Conservation (phyloP, 306 rosid genomes). For the Erythrophleum fordii region DNA sequence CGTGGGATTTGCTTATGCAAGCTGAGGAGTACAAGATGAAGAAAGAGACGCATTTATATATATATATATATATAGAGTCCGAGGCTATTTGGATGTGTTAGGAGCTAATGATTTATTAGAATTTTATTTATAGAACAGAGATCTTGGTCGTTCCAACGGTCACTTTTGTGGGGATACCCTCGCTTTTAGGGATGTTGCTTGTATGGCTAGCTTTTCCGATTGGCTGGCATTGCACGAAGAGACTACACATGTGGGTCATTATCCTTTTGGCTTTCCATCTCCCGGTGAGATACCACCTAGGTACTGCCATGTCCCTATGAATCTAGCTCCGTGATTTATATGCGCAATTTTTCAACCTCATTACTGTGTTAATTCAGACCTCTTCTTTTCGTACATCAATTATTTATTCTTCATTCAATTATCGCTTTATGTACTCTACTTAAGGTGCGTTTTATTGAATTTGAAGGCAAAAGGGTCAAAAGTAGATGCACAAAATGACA, state of each 20-base stretch:
- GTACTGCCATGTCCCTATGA: neutral
- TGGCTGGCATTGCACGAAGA: slow-evolving; percentile 24
- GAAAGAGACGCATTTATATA: neutral
- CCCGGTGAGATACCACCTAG: neutral
- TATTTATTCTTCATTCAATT: too few relatives aligned
- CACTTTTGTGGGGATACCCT: slow-evolving; percentile 31
- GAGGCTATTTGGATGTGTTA: neutral
- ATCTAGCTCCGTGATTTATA: neutral
- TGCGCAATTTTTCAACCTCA: neutral
- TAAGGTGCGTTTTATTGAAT: neutral
- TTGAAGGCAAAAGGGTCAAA: neutral
- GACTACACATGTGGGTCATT: neutral
- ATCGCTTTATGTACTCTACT: too few relatives aligned
- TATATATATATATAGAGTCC: neutral
- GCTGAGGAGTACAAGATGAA: neutral
- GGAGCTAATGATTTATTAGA: neutral
- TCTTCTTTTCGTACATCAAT: neutral
- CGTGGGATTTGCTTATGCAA: neutral
- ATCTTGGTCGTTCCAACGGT: slow-evolving; percentile 53
- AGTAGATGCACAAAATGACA: too few relatives aligned
- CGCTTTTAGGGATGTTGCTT: slow-evolving; percentile 14
- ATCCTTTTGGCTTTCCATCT: neutral
- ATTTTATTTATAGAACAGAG: neutral
- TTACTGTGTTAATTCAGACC: neutral
- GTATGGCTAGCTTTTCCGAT: neutral